A percentile compares a stretch with the other conserved stretches of the same genome.
phyloP scores from a whole-genome alignment of 2,329 filamentous ascomycete genomes.

The Aspergillus carbonarius region DNA sequence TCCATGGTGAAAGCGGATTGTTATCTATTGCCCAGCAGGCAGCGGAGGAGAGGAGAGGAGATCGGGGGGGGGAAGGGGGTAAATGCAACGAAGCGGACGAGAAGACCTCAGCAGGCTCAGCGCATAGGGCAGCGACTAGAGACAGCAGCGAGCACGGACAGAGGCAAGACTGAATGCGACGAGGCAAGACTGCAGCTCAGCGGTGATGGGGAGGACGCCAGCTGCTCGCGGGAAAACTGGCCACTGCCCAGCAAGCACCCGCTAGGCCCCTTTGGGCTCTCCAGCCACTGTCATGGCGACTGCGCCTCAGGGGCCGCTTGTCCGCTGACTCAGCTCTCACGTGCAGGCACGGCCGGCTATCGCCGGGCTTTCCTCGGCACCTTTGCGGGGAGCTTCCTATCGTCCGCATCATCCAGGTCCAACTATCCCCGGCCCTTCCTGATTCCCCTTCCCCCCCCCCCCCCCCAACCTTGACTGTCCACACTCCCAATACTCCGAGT shows the following conservation, averaged over 20 bases:
- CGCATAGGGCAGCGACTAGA: background rate
- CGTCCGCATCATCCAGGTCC: background rate
- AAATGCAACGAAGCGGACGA: slow-evolving; percentile 1
- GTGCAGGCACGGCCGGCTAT: slow-evolving; percentile 3
- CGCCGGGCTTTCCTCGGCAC: background rate
- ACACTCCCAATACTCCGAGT: background rate
- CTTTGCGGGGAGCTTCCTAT: slow-evolving; percentile 4
- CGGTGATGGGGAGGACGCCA: background rate
- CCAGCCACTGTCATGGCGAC: slow-evolving; percentile 20
- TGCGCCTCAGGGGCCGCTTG: slow-evolving; percentile 14
- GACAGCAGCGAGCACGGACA: background rate
- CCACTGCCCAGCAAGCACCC: slow-evolving; percentile 24
- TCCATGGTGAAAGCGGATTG: slow-evolving; percentile 62
- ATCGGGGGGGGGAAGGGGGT: background rate
- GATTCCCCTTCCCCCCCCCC: too few relatives aligned
- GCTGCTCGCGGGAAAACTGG: slow-evolving; percentile 28
- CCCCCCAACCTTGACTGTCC: background rate
- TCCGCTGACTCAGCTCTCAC: slow-evolving; percentile 9
- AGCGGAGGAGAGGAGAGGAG: background rate
- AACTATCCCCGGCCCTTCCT: background rate
- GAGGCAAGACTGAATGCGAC: slow-evolving; percentile 1
- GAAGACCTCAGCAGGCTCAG: background rate
- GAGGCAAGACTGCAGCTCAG: background rate
- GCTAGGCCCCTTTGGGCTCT: slow-evolving; percentile 11
- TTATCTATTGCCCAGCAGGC: background rate